Conservation (phyloP, 306 rosid genomes). For the Rubus parviflorus region DNA sequence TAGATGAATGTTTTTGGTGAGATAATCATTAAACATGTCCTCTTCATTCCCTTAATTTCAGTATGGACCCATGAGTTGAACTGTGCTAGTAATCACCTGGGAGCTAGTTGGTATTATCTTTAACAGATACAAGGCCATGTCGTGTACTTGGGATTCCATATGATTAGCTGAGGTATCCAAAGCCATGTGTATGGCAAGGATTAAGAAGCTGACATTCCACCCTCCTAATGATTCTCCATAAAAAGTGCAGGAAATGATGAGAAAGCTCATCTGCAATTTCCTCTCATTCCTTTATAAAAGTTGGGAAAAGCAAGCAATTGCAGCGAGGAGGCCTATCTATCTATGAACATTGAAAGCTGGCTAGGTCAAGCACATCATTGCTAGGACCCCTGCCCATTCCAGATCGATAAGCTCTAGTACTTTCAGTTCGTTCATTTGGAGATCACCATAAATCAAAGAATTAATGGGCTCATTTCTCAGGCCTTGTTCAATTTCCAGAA, state of each 20-base stretch:
- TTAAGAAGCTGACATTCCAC: conserved; percentile 31
- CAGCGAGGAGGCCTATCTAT: conserved; percentile 13
- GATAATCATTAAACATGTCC: neutral
- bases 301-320: conserved; percentile 26
- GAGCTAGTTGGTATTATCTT: neutral
- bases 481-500: neutral
- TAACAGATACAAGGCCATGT: neutral
- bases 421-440: conserved; percentile 5
- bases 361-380: conserved; percentile 39
- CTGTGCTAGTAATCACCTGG: neutral
- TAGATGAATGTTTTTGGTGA: neutral
- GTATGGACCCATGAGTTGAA: neutral
- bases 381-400: neutral
- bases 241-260: conserved; percentile 39
- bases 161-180: conserved; percentile 12
- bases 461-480: neutral
- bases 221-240: conserved; percentile 26
- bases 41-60: no score
- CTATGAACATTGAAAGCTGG: conserved; percentile 33
- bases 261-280: conserved; percentile 42
- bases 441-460: neutral
- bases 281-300: conserved; percentile 32
- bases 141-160: conserved; percentile 10
- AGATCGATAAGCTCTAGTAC: conserved; percentile 8
- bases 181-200: conserved; percentile 41